Evolutionary conservation across 129 eudicot genomes (phyloP), one percentile per base, ranked within the genome.

Genomic region (Rutidosis leptorrhynchoides): DNA sequence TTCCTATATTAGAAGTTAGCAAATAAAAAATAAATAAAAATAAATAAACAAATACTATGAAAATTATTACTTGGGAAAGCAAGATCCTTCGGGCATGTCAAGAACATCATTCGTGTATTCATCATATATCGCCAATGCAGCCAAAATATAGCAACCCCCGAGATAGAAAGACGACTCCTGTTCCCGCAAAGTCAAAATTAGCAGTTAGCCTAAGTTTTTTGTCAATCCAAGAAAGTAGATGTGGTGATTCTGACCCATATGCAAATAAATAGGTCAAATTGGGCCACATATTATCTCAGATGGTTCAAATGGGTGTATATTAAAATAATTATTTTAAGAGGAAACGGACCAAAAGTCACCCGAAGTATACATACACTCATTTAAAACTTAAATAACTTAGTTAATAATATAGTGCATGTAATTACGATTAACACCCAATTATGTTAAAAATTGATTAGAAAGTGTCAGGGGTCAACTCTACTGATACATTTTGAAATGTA

Each of bases 41-140:
- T 2, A 11, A 32, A 23, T n/a, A 63, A 26, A 4, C 10, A 25
- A 7, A 60, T 62, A 27, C 15, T 17, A 5, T 12, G 24, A 54
- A 25, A 23, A 17, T 51, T 20, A 42, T 59, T 64, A 92, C 98
- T 83, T 83, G 21, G 98, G 98, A 74, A 92, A 88, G 77, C 96
- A 92, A 67, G 98, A 79, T 19, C 98, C 98, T 76, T 88, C 96
- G 1, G 87, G 96, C 96, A 88, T 81, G 82, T 88, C 95, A 57
- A 92, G 95, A 72, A 88, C 46, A 71, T 92, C 98, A 30, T 92
- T 92, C 84, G 84, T 85, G 70, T 92, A 92, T 73, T 92, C 98
- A 70, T 92, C 98, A 68, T 72, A 92, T 17, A 88, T 85, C 63
- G 96, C 87, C 70, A 92, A 46, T 21, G 95, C 83, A 58, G 98